Evolutionary conservation across 306 rosid species (phyloP), one percentile per base, ranked within the genome.

Genomic region (Sicyos baderoa): DNA sequence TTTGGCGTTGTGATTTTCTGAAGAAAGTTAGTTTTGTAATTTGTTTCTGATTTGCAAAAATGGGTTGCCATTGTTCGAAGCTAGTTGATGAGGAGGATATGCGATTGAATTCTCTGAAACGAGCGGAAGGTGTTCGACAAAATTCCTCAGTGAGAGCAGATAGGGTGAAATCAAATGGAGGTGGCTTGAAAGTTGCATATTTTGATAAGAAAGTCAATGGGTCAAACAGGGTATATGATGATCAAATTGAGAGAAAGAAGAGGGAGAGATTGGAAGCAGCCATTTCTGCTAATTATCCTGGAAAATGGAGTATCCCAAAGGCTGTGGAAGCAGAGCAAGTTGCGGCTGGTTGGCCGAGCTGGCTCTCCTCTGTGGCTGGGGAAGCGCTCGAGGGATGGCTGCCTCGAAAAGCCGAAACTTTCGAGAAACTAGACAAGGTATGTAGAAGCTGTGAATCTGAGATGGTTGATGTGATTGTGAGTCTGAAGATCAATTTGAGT

Each of bases 291-390:
- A 78, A 79, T 76, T 68, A 79, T 78, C 89, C 80, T 44, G 80
- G 85, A 49, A 13, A 76, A 25, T 88, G 96, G 76, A 86, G 84
- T 72, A 74, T 92, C 12, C 87, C 96, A 2, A 87, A 78, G 74
- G 91, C 80, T 68, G 56, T 75, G 37, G 85, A 75, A 69, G 95
- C 84, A 48, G 96, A 89, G 82, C 97, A 89, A 70, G 86, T 87
- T 72, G 96, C 95, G 3, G 97, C 97, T 2, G 97, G 97, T 72
- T 92, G 97, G 97, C 97, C 97, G 16, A 78, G 71, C 49, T 92
- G 97, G 97, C 95, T 92, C 19, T 85, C 96, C 72, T 76, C 90
- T 13, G 95, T 84, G 56, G 97, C 97, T 0, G 82, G 87, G 25
- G 97, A 92, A 76, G 96, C 93, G 72, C 80, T 92, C 75, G 71